phyloP scores from a whole-genome alignment of 495 filamentous ascomycete species.

The Wilcoxina mikolae region DNA sequence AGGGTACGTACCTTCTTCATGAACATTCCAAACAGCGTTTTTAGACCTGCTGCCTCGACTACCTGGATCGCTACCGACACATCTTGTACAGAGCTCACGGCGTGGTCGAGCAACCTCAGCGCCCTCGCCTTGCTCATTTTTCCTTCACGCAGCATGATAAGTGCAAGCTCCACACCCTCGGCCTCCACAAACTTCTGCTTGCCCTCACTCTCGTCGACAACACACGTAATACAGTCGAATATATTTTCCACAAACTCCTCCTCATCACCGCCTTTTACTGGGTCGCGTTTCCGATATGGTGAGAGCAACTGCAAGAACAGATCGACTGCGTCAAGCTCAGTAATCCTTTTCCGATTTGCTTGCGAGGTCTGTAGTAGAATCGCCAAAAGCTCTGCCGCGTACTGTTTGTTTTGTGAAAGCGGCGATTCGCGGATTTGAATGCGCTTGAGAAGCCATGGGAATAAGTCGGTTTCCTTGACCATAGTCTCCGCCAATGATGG shows the following conservation, averaged over 20 bases:
- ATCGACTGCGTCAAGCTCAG: conserved; percentile 58
- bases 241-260: conserved; percentile 90
- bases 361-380: conserved; percentile 63
- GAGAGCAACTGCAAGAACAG: conserved; percentile 67
- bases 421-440: conserved; percentile 47
- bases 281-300: conserved; percentile 80
- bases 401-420: conserved; percentile 82
- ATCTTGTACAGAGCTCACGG: conserved; percentile 38
- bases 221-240: conserved; percentile 67
- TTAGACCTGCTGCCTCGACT: conserved; percentile 73
- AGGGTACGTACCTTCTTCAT: conserved; percentile 58
- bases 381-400: conserved; percentile 78
- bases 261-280: conserved; percentile 70
- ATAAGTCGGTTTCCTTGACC: conserved; percentile 46
- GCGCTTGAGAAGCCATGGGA: conserved; percentile 63
- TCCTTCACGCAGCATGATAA: conserved; percentile 75
- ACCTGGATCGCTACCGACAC: conserved; percentile 46
- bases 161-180: conserved; percentile 78
- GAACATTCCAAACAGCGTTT: conserved; percentile 71
- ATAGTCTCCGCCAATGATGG: conserved; percentile 51
- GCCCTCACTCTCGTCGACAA: conserved; percentile 59
- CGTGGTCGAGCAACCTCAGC: conserved; percentile 72
- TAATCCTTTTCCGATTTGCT: conserved; percentile 49
- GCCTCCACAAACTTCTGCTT: conserved; percentile 75
- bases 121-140: conserved; percentile 67